These are phyloP conservation scores for Coccomyxa sp. DNA, from an alignment of 139 green algal genomes.

Conservation along the genomic window DNA sequence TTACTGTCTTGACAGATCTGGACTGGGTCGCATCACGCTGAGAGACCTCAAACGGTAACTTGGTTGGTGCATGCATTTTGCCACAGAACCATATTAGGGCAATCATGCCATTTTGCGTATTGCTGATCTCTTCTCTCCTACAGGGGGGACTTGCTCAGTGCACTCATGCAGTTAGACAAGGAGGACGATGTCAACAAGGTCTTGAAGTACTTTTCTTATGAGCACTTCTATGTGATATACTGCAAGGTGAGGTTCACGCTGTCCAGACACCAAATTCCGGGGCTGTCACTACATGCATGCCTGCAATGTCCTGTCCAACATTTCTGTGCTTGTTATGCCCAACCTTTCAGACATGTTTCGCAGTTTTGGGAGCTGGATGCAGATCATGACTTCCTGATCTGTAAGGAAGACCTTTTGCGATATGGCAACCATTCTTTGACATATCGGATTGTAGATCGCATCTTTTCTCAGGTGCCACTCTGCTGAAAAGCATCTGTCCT, in stretches of 20 bases:
- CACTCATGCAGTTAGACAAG: constrained; percentile 78
- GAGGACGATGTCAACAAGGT: constrained; percentile 96
- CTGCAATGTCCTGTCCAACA: background rate
- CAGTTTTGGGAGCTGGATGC: constrained; percentile 98
- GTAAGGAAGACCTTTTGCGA: constrained; percentile 86
- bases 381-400: constrained; percentile 97
- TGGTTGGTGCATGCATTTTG: background rate
- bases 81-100: background rate
- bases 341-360: background rate
- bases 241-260: constrained; percentile 71
- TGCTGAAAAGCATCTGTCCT: too few relatives aligned
- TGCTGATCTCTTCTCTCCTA: background rate
- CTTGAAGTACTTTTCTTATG: constrained; percentile 93
- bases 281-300: background rate
- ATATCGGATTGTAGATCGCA: constrained; percentile 91
- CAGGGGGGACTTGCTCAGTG: constrained; percentile 78
- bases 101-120: background rate
- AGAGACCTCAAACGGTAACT: constrained; percentile 74
- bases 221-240: constrained; percentile 99
- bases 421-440: constrained; percentile 94
- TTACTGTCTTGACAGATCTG: constrained; percentile 83
- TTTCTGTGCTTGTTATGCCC: background rate
- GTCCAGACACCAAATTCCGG: background rate
- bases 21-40: constrained; percentile 70
- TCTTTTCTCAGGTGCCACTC: constrained; percentile 79